Evolutionary conservation across 768 basidiomycete genomes (phyloP), one percentile per base, ranked within the genome.

Genomic region (Russula compacta): DNA sequence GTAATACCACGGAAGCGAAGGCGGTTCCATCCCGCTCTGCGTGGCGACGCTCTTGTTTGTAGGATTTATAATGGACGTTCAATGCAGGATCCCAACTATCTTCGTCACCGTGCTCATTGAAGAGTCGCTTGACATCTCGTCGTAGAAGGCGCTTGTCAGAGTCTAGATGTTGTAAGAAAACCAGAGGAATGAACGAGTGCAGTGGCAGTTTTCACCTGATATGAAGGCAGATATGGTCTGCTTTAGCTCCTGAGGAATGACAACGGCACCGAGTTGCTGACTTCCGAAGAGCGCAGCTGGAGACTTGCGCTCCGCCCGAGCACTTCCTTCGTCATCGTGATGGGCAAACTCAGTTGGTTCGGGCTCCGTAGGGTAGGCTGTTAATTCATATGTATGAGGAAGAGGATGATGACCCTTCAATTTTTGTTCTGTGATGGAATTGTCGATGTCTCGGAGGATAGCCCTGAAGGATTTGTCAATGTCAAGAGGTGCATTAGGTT

Each of bases 231-330:
- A 78, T 52, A 97, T 85, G 5, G 86, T 74, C 12, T 76, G 76
- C 65, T 85, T 80, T 46, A 98, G 76, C 71, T 93, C 86, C 9
- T 78, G 71, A 0, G 94, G 87, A 12, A 98, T 68, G 12, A 86
- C 74, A 8, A 93, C 83, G 47, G 84, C 75, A 9, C 91, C 89
- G 51, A 91, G 78, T 46, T 79, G 75, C 59, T 83, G 78, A 66
- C 87, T 86, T 17, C 93, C 95, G 71, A 89, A 89, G 24, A 77
- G 75, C 19, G 92, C 92, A 21, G 90, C 92, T 46, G 90, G 87
- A 29, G 91, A 92, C 69, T 88, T 88, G 54, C 82, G 75, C 47
- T 71, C 80, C 69, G 66, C 76, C 65, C 64, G 67, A 9, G 74
- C 69, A 24, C 72, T 67, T 21, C 69, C 60, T 17, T 74, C 74